Evolutionary conservation across 202 grass and related monocot species (phyloP), one percentile per base, ranked within the genome.

Genomic region (Bolboschoenoplectus hybrid): DNA sequence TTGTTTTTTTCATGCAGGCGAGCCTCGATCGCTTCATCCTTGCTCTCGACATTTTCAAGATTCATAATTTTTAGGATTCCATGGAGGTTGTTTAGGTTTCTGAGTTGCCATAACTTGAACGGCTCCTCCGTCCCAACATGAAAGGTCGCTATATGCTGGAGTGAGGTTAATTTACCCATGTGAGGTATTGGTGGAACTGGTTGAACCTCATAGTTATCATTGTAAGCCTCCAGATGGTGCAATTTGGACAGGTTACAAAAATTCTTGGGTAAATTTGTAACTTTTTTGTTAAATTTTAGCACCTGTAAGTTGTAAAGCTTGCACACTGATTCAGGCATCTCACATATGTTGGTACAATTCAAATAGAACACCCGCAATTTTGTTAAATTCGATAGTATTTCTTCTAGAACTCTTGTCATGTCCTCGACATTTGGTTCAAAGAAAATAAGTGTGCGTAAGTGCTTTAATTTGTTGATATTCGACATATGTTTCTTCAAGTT

Each of bases 241-340:
- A 90, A 43, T 67, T 90, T 90, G 5, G 71, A 60, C 60, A 87
- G 66, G 51, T 87, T 87, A 20, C 36, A 61, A 6, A 84, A 0
- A 5, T 84, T 16, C 0, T 14, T 13, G 34, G 85, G 85, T 19
- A 90, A 87, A 71, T 0, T 17, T 43, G 11, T 40, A 11, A 64
- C 76, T 34, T 12, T 53, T 0, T 58, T 0, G 36, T 50, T 80
- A 0, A 91, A 80, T 2, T 17, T 36, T 56, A 90, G 69, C 9
- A 85, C 9, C 13, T 88, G 69, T 32, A 88, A 66, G 38, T 91
- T 84, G 46, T 88, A 86, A 1, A 88, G 84, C 67, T 2, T 49
- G 69, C 63, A 63, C 4, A 87, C 49, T 34, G 85, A 90, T 53
- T 26, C 2, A 4, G 89, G 86, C 8, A 91, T 26, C 67, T 84